These are phyloP conservation scores for Saitozyma podzolica DNA, from an alignment of 768 basidiomycete species.

Conservation along the genomic window DNA sequence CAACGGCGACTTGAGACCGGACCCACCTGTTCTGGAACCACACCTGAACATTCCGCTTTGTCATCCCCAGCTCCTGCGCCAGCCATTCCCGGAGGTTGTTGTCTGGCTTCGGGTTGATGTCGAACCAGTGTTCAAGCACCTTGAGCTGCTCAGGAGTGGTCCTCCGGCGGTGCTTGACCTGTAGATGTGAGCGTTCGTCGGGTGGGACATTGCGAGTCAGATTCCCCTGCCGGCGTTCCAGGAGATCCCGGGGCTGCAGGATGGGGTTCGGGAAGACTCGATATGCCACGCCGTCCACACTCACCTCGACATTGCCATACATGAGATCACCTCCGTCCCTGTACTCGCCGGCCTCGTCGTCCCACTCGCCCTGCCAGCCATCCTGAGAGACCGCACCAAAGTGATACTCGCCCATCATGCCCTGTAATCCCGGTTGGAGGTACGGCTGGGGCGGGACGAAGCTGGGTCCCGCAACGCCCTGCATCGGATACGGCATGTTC, in stretches of 20 bases:
- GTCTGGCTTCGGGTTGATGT: slow-evolving; percentile 87
- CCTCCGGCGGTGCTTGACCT: slow-evolving; percentile 90
- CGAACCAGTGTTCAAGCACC: slow-evolving; percentile 83
- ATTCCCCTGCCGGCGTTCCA: too few relatives aligned
- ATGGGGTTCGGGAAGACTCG: too few relatives aligned
- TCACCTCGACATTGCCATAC: neutral
- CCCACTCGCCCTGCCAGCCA: neutral
- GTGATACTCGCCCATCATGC: too few relatives aligned
- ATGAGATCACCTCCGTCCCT: neutral
- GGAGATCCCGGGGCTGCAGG: too few relatives aligned
- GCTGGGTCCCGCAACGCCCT: too few relatives aligned
- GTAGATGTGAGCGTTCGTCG: slow-evolving; percentile 30
- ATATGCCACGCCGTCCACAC: too few relatives aligned
- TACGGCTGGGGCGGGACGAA: too few relatives aligned
- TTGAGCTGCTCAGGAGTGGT: slow-evolving; percentile 86
- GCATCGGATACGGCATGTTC: too few relatives aligned
- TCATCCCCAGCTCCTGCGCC: slow-evolving; percentile 83
- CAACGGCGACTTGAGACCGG: neutral
- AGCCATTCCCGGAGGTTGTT: slow-evolving; percentile 70
- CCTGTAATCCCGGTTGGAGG: too few relatives aligned
- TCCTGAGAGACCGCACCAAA: neutral
- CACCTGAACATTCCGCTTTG: slow-evolving; percentile 91
- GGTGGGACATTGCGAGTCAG: too few relatives aligned
- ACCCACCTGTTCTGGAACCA: slow-evolving; percentile 55
- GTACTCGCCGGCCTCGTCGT: neutral